Evolutionary conservation across 2,329 filamentous ascomycete genomes (phyloP), one percentile per base, ranked within the genome.

Genomic region (Alternaria conjuncta): DNA sequence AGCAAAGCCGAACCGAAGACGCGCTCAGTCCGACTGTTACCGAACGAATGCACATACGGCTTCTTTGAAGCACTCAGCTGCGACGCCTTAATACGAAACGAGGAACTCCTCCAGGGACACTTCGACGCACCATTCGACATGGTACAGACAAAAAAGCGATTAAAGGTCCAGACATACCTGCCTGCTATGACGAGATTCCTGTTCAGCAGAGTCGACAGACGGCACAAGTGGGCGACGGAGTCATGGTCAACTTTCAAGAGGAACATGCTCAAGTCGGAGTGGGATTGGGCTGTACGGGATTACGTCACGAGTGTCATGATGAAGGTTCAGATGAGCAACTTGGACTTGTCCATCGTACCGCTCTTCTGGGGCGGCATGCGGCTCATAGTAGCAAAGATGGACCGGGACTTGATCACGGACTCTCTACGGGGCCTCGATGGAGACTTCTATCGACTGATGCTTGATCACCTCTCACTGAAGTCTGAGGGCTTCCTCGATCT

Each of bases 31-130:
- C 78, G 79, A 56, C 79, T 83, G 25, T 77, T 89, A 25, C 84
- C 87, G 26, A 82, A 86, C 2, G 83, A 87, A 26, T 88, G 92
- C 7, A 87, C 96, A 55, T 87, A 96, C 62, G 90, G 93, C 11
- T 87, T 98, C 28, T 97, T 96, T 72, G 95, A 98, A 78, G 90
- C 92, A 0, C 83, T 98, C 55, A 97, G 94, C 78, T 97, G 92
- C 78, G 88, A 94, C 69, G 86, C 91, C 1, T 93, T 96, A 75
- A 84, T 97, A 64, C 80, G 82, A 21, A 84, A 86, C 66, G 85
- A 88, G 59, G 79, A 82, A 18, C 79, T 86, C 20, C 78, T 90
- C 21, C 75, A 80, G 59, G 72, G 82, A 26, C 85, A 89, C 68
- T 97, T 98, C 76, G 92, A 97, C 76, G 88, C 86, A 69, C 93